Evolutionary conservation across 495 filamentous ascomycete genomes (phyloP).

Genomic region (Aspergillus diversus): DNA sequence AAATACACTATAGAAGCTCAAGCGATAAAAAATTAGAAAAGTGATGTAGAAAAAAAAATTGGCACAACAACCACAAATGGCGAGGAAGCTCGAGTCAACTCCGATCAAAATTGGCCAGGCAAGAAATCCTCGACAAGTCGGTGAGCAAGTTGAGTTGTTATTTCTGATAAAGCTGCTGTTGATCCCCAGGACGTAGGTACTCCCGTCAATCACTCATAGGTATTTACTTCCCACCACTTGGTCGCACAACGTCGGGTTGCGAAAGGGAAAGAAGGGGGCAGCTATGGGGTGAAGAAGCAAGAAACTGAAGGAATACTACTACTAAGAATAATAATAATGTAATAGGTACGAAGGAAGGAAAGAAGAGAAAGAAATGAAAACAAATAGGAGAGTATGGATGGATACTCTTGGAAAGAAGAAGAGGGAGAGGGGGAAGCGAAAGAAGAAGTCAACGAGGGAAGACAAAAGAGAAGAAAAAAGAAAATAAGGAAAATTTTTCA

Average conservation of each 20-base stretch:
- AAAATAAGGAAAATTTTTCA: slow-evolving; percentile 12
- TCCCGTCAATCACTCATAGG: background rate
- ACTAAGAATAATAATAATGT: slow-evolving; percentile 2
- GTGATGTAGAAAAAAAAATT: slow-evolving; percentile 7
- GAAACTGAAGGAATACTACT: background rate
- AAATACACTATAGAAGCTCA: slow-evolving; percentile 11
- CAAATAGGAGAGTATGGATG: slow-evolving; percentile 4
- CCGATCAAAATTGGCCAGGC: slow-evolving; percentile 9
- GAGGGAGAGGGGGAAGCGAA: slow-evolving; percentile 19
- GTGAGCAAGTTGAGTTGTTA: slow-evolving; percentile 29
- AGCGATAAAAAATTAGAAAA: slow-evolving; percentile 4
- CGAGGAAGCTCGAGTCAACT: slow-evolving; percentile 19
- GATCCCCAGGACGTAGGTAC: background rate
- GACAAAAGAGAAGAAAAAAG: slow-evolving; percentile 9
- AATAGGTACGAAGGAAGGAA: background rate
- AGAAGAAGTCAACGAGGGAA: slow-evolving; percentile 2
- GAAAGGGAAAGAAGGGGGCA: slow-evolving; percentile 1
- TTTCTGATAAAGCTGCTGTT: slow-evolving; percentile 6
- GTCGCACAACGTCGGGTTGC: slow-evolving; percentile 20
- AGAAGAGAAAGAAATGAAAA: slow-evolving; percentile 12
- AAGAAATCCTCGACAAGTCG: slow-evolving; percentile 28
- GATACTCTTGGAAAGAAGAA: background rate
- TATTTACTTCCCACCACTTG: slow-evolving; percentile 5
- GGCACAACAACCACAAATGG: slow-evolving; percentile 23
- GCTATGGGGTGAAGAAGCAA: background rate